Base-by-base conservation (phyloP, 2,329 filamentous ascomycete species). In the Ascochyta fabae region DNA sequence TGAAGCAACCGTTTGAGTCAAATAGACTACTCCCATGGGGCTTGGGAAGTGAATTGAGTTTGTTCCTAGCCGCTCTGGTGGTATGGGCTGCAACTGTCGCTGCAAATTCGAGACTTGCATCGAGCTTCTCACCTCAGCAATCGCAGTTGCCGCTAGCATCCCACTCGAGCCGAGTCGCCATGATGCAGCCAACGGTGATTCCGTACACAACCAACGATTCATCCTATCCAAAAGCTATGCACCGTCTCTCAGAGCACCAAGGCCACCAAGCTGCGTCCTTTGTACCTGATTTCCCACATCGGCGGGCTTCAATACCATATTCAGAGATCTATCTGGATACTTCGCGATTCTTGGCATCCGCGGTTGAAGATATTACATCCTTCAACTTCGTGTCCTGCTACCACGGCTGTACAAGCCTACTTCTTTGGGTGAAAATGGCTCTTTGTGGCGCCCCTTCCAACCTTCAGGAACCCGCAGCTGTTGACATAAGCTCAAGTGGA, bases 11-110 rank as follows among this genome's bases (percentile, higher is more conserved):
- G 3, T 61, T 75, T 29, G 54, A 68, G 8, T 63, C 72, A 7
- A 53, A 54, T 10, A 53, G 67, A 5, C 41, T 44, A 1, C 57
- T 67, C 6, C 52, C 52, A 1, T 64, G 66, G 19, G 65, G 66
- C 33, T 54, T 70, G 19, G 74, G 74, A 13, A 59, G 65, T 31
- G 70, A 76, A 23, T 70, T 77, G 61, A 65, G 71, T 29, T 51
- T 77, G 12, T 75, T 72, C 55, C 71, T 69, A 23, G 72, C 75
- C 19, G 61, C 64, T 2, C 60, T 77, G 4, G 69, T 75, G 1
- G 53, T 77, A 0, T 77, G 75, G 75, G 66, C 67, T 6, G 61
- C 67, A 15, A 74, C 71, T 4, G 68, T 69, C 26, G 62, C 69
- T 16, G 65, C 70, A 15, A 66, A 47, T 9, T 64, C 64, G 1